Evolutionary conservation across 805 yeast species (phyloP).

Genomic region (Yarrowia hollandica): DNA sequence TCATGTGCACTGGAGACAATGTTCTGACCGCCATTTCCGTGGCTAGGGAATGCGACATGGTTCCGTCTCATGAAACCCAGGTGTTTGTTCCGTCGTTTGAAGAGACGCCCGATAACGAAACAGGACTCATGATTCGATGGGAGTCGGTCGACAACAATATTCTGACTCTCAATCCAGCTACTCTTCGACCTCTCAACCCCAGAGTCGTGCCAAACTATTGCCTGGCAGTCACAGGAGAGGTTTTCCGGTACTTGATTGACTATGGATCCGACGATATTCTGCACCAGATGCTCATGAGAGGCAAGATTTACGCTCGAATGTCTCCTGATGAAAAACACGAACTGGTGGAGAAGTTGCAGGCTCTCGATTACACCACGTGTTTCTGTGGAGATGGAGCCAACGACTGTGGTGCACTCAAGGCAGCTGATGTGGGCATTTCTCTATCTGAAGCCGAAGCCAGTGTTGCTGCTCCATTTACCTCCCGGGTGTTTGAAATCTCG

Average conservation of each 20-base stretch:
- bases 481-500: slow-evolving; percentile 82
- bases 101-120: slow-evolving; percentile 42
- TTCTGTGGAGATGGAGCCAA: slow-evolving; percentile 99
- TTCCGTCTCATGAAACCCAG: slow-evolving; percentile 46
- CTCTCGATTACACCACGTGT: slow-evolving; percentile 86
- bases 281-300: slow-evolving; percentile 64
- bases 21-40: slow-evolving; percentile 93
- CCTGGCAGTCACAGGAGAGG: slow-evolving; percentile 90
- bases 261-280: slow-evolving; percentile 46
- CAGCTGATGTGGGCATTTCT: slow-evolving; percentile 96
- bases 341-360: slow-evolving; percentile 81
- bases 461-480: slow-evolving; percentile 98
- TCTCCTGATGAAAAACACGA: slow-evolving; percentile 99
- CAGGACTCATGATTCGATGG: slow-evolving; percentile 40
- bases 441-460: slow-evolving; percentile 97
- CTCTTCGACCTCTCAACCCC: slow-evolving; percentile 52
- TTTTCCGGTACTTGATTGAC: slow-evolving; percentile 73
- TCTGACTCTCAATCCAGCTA: slow-evolving; percentile 59
- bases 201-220: slow-evolving; percentile 49
- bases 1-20: slow-evolving; percentile 99
- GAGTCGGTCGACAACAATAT: slow-evolving; percentile 48
- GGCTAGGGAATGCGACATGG: slow-evolving; percentile 75
- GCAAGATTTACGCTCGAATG: slow-evolving; percentile 91
- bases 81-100: slow-evolving; percentile 68
- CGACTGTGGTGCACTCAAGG: slow-evolving; percentile 97